phyloP scores from a whole-genome alignment of 164 flowering plant species.

The Echeveria elegans region DNA sequence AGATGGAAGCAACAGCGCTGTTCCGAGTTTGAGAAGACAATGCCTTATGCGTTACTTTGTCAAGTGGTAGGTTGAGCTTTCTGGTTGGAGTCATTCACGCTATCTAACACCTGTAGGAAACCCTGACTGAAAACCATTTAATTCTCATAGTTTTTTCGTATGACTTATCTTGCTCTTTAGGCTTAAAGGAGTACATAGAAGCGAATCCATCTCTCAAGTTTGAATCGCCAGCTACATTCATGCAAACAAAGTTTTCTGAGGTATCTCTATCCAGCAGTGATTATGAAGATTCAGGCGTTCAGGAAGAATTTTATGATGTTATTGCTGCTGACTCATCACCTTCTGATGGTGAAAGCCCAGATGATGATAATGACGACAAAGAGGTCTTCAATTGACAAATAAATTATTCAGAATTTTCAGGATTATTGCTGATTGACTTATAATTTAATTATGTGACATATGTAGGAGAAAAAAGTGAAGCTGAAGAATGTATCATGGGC shows the following conservation, averaged over 20 bases:
- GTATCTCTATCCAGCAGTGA: slow-evolving; percentile 34
- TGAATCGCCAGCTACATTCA: slow-evolving; percentile 33
- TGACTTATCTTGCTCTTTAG: slow-evolving; percentile 35
- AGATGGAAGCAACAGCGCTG: slow-evolving; percentile 51
- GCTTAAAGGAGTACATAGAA: slow-evolving; percentile 71
- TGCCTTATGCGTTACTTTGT: slow-evolving; percentile 64
- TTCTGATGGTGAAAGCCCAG: slow-evolving; percentile 63
- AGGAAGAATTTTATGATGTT: slow-evolving; percentile 87
- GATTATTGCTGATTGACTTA: no score
- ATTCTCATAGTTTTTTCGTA: background rate
- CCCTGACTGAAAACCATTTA: no score
- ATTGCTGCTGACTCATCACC: slow-evolving; percentile 52
- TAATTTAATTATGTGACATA: slow-evolving; percentile 1
- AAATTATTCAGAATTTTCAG: no score
- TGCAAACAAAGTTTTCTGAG: slow-evolving; percentile 37
- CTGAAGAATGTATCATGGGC: slow-evolving; percentile 94
- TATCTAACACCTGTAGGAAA: background rate
- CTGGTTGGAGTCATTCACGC: background rate
- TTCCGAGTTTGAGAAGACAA: slow-evolving; percentile 68
- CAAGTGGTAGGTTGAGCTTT: slow-evolving; percentile 76
- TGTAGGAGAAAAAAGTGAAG: slow-evolving; percentile 47
- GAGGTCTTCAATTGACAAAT: no score
- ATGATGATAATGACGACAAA: slow-evolving; percentile 36
- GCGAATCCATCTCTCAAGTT: slow-evolving; percentile 58
- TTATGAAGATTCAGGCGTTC: slow-evolving; percentile 36